These are phyloP conservation scores for Rubroboletus satanas DNA, from an alignment of 768 basidiomycete genomes.

Conservation along the genomic window DNA sequence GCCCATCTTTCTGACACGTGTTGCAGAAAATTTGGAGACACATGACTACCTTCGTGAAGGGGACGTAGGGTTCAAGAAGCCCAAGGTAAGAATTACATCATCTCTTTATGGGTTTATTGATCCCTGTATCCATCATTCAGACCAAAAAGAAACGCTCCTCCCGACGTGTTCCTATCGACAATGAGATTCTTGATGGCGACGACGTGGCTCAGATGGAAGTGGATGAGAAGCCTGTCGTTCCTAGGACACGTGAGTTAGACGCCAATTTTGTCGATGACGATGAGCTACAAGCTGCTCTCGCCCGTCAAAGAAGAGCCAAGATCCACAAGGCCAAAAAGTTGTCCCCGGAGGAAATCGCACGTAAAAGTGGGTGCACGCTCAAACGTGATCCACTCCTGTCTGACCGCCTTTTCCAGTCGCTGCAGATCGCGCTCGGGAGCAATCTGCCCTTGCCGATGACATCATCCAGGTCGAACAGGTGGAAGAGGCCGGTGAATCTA, in stretches of 20 bases:
- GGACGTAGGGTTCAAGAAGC: conserved; percentile 93
- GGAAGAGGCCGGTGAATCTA: conserved; percentile 37
- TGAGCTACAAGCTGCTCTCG: conserved; percentile 90
- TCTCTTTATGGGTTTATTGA: not conserved
- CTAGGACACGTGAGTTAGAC: conserved; percentile 70
- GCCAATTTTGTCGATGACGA: conserved; percentile 97
- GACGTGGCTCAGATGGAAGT: conserved; percentile 61
- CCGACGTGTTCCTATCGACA: conserved; percentile 49
- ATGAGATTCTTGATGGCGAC: conserved; percentile 30
- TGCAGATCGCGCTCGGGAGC: conserved; percentile 55
- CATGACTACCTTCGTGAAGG: conserved; percentile 91
- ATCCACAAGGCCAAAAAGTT: conserved; percentile 72
- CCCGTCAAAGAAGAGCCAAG: conserved; percentile 79
- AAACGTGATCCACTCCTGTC: not conserved
- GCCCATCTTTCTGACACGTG: conserved; percentile 14
- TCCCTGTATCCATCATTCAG: conserved; percentile 40
- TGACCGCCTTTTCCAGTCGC: conserved; percentile 47
- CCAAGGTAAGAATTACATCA: conserved; percentile 52
- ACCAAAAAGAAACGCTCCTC: conserved; percentile 90
- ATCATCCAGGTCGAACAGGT: conserved; percentile 46
- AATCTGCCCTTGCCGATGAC: conserved; percentile 37
- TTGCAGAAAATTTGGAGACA: conserved; percentile 75
- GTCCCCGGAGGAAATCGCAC: conserved; percentile 78
- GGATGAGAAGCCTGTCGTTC: conserved; percentile 67
- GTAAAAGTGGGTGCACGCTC: conserved; percentile 51